phyloP scores from a whole-genome alignment of 306 rosid species.

The Vigna trinervia region DNA sequence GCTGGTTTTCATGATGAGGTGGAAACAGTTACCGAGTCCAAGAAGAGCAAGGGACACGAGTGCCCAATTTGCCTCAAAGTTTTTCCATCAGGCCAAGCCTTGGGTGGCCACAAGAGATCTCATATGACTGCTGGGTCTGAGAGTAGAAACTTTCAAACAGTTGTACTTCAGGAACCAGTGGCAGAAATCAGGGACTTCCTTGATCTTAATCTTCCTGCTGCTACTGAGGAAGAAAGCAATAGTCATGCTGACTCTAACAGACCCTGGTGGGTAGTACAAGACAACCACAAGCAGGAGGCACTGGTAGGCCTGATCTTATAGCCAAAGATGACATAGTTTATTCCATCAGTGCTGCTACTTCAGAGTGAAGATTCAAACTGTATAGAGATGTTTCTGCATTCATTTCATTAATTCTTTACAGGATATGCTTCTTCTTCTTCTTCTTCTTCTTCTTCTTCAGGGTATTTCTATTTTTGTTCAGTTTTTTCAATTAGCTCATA shows the following conservation, averaged over 20 bases:
- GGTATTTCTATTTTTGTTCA: constrained; percentile 52
- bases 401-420: constrained; percentile 80
- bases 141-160: constrained; percentile 45
- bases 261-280: constrained; percentile 66
- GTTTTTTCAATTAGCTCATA: constrained; percentile 47
- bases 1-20: constrained; percentile 39
- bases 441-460: constrained; percentile 44
- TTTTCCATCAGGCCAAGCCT: constrained; percentile 87
- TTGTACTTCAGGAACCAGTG: constrained; percentile 53
- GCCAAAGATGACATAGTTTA: constrained; percentile 36
- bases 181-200: constrained; percentile 72
- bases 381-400: constrained; percentile 61
- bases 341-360: constrained; percentile 34
- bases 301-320: constrained; percentile 56
- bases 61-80: constrained; percentile 81
- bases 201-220: constrained; percentile 95
- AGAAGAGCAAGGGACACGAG: constrained; percentile 64
- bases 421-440: constrained; percentile 49
- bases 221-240: constrained; percentile 64
- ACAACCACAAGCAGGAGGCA: constrained; percentile 56
- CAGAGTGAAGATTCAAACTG: constrained; percentile 57
- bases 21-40: constrained; percentile 31
- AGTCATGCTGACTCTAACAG: constrained; percentile 52
- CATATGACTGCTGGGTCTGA: constrained; percentile 60
- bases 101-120: constrained; percentile 97